Conservation (phyloP, 1,139 yeast genomes). For the Eremothecium gossypii region DNA sequence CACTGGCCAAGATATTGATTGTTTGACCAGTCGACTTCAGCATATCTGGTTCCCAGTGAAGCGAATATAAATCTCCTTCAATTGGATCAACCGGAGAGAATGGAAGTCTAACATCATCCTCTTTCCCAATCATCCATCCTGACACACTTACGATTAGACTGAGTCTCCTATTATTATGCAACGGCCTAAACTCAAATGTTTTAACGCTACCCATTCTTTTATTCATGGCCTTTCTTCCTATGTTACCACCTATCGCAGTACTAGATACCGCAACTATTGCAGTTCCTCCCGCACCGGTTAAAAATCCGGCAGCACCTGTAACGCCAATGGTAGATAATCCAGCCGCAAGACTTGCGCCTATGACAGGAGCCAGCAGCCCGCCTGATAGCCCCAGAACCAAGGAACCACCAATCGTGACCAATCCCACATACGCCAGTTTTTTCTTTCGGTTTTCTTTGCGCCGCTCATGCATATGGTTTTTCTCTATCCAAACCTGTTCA, state of each 20-base stretch:
- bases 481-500: slow-evolving; percentile 69
- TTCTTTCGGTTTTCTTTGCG: slow-evolving; percentile 55
- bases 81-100: slow-evolving; percentile 95
- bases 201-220: slow-evolving; percentile 84
- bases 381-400: slow-evolving; percentile 90
- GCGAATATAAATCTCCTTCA: slow-evolving; percentile 90
- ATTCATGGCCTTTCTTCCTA: slow-evolving; percentile 79
- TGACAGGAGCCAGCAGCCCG: slow-evolving; percentile 92
- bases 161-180: slow-evolving; percentile 83
- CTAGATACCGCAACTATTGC: slow-evolving; percentile 91
- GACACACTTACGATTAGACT: slow-evolving; percentile 84
- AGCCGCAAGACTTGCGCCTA: slow-evolving; percentile 97
- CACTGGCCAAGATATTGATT: slow-evolving; percentile 84
- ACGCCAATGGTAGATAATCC: slow-evolving; percentile 93
- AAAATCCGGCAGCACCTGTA: slow-evolving; percentile 79
- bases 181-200: slow-evolving; percentile 87
- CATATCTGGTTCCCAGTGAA: slow-evolving; percentile 98
- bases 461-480: slow-evolving; percentile 58
- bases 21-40: slow-evolving; percentile 94
- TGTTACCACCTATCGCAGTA: slow-evolving; percentile 80
- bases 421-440: slow-evolving; percentile 78
- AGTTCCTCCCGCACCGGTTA: slow-evolving; percentile 97
- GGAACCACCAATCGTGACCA: slow-evolving; percentile 97
- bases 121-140: slow-evolving; percentile 96
- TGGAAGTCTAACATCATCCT: slow-evolving; percentile 94